A percentile compares a stretch with the other conserved stretches of the same genome.
Conservation (phyloP, 176 grass and related monocot genomes). For the Elaeis guineensis region DNA sequence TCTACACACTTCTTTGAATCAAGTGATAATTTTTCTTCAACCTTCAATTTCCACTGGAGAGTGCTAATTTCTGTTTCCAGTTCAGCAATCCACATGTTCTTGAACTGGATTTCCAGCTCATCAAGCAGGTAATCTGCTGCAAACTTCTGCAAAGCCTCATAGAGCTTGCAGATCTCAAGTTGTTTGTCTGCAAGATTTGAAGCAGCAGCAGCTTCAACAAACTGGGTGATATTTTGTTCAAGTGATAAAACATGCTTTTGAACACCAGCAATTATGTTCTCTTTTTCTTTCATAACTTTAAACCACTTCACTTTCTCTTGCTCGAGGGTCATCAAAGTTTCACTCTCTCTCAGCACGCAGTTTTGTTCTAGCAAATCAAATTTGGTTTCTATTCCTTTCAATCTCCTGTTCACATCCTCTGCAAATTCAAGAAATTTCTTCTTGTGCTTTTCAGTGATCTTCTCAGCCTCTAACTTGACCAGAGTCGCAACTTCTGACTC, state of each 20-base stretch:
- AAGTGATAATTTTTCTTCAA: slow-evolving; percentile 27
- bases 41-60: slow-evolving; percentile 21
- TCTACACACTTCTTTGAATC: slow-evolving; percentile 33
- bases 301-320: slow-evolving; percentile 55
- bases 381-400: slow-evolving; percentile 37
- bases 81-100: slow-evolving; percentile 33
- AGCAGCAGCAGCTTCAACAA: slow-evolving; percentile 31
- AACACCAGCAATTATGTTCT: slow-evolving; percentile 42
- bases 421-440: slow-evolving; percentile 30
- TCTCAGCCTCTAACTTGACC: slow-evolving; percentile 33
- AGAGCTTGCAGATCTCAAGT: slow-evolving; percentile 34
- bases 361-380: slow-evolving; percentile 40
- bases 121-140: slow-evolving; percentile 34
- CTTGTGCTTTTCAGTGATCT: slow-evolving; percentile 29
- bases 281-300: slow-evolving; percentile 46
- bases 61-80: slow-evolving; percentile 29
- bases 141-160: slow-evolving; percentile 30
- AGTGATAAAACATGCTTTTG: slow-evolving; percentile 32
- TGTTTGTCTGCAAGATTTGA: slow-evolving; percentile 42
- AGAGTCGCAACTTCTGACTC: slow-evolving; percentile 33
- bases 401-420: slow-evolving; percentile 28
- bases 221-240: slow-evolving; percentile 29
- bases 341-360: slow-evolving; percentile 25
- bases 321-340: slow-evolving; percentile 39
- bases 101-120: slow-evolving; percentile 45